Base-by-base conservation (phyloP, 768 basidiomycete species). In the Filobasidium floriforme region DNA sequence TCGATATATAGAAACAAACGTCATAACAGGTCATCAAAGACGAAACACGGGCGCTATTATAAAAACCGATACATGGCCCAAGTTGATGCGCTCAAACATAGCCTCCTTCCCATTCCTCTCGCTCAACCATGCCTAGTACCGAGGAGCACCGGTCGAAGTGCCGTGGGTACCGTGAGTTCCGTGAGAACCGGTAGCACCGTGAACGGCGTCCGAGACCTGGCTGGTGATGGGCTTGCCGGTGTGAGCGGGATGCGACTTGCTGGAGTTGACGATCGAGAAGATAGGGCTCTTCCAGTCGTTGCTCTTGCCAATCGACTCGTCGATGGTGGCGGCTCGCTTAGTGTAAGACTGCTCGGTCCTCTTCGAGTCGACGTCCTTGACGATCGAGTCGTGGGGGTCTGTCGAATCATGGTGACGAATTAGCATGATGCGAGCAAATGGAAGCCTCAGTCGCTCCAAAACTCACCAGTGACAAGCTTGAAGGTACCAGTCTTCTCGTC, bases 271-370 rank as follows among this genome's bases (percentile, higher is more conserved):
- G 32, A 80, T 69, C 57, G 72, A 69, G 73, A 81, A 81, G 28
- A 76, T 78, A 54, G 78, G 74, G 1, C 83, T 84, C 59, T 81
- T 79, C 86, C 86, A 87, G n/a, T 79, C 81, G 60, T 81, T 73
- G 10, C 83, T 83, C 9, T 75, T 66, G 40, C 63, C 37, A 6
- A 81, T 83, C 22, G 81, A 78, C 43, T 83, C 83, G 59, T 81
- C 80, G 40, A 81, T 71, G 74, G 81, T 78, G 68, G 79, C 80
- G 9, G 79, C 74, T 63, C 86, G 84, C 71, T 86, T 86, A 22
- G 88, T 84, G 86, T 88, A 89, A 5, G 69, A 89, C 87, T 75
- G 71, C 65, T 69, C 69, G 9, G 84, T 78, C 9, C 88, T 86
- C 51, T 73, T 66, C 59, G 66, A 46, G 44, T 68, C 70, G 24